Conservation (phyloP, 768 basidiomycete species). For the Suillus cothurnatus region DNA sequence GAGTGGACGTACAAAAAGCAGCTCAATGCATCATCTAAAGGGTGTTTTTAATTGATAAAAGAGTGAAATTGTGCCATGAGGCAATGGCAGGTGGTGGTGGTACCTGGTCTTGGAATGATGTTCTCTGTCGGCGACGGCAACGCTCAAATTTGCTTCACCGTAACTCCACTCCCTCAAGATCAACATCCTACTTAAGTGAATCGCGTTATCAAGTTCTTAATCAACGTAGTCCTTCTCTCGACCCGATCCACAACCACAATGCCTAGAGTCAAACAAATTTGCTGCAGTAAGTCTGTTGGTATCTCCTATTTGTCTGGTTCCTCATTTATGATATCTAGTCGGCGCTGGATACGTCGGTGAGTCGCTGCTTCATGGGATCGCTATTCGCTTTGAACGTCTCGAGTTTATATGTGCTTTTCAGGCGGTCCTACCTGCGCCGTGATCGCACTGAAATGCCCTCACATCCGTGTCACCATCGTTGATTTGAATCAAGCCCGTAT, state of each 20-base stretch:
- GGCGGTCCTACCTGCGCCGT: constrained; percentile 96
- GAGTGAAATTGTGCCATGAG: not conserved
- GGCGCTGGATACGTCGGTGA: constrained; percentile 93
- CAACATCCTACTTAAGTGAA: constrained; percentile 1
- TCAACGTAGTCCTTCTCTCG: not conserved
- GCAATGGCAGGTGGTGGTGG: not conserved
- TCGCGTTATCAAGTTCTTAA: not conserved
- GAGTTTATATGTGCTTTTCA: constrained; percentile 33
- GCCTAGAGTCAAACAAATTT: constrained; percentile 75
- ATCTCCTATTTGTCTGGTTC: constrained; percentile 5
- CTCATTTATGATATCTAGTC: constrained; percentile 44
- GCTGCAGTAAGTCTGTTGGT: constrained; percentile 72
- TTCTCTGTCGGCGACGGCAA: not conserved
- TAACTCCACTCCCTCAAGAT: not conserved
- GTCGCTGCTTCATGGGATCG: constrained; percentile 25
- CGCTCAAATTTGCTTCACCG: not conserved
- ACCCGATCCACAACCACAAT: constrained; percentile 12
- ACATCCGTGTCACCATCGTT: constrained; percentile 95
- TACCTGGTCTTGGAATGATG: not conserved
- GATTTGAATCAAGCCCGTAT: constrained; percentile 94
- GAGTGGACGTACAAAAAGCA: too few species aligned
- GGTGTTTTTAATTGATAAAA: constrained; percentile 1
- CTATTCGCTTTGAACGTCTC: constrained; percentile 12
- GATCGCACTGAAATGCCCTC: constrained; percentile 90
- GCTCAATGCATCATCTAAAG: not conserved